A percentile compares a stretch with the other conserved stretches of the same genome.
phyloP scores from a whole-genome alignment of 2,329 filamentous ascomycete species.

The Stachybotrys elegans region DNA sequence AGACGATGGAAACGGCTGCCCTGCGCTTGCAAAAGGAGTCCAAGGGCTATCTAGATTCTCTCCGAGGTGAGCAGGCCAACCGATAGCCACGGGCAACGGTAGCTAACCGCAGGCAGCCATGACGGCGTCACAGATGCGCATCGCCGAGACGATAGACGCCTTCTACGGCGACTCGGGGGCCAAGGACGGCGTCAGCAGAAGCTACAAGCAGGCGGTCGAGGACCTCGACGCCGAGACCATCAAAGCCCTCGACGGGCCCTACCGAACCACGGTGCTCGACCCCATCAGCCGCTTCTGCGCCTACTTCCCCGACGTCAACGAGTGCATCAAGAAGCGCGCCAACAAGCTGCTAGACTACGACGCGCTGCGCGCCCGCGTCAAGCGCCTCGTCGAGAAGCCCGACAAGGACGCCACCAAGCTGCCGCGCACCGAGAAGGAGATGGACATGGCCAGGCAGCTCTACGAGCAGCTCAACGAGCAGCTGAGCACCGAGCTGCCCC shows the following conservation, averaged over 20 bases:
- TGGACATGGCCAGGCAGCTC: constrained; percentile 85
- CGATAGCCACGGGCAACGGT: neutral
- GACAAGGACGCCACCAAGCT: constrained; percentile 98
- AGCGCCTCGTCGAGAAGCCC: constrained; percentile 94
- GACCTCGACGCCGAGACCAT: constrained; percentile 97
- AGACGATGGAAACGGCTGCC: constrained; percentile 94
- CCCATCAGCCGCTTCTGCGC: constrained; percentile 94
- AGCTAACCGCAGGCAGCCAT: constrained; percentile 58
- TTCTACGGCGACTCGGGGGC: constrained; percentile 97
- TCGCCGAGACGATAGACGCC: constrained; percentile 97
- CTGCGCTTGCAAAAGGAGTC: constrained; percentile 93
- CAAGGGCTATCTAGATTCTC: constrained; percentile 93
- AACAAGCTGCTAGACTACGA: constrained; percentile 99
- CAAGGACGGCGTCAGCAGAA: constrained; percentile 88
- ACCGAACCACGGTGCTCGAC: constrained; percentile 88
- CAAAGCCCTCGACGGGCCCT: constrained; percentile 94
- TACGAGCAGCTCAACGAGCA: constrained; percentile 99
- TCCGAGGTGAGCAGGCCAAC: constrained; percentile 59
- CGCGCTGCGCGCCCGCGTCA: constrained; percentile 89
- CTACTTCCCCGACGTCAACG: constrained; percentile 98
- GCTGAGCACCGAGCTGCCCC: constrained; percentile 84
- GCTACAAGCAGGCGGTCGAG: constrained; percentile 97
- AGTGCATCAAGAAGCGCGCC: constrained; percentile 98
- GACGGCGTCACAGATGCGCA: constrained; percentile 99
- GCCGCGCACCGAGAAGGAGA: constrained; percentile 91